Base-by-base conservation (phyloP, 2,329 filamentous ascomycete genomes). In the Remersonia thermophila region DNA sequence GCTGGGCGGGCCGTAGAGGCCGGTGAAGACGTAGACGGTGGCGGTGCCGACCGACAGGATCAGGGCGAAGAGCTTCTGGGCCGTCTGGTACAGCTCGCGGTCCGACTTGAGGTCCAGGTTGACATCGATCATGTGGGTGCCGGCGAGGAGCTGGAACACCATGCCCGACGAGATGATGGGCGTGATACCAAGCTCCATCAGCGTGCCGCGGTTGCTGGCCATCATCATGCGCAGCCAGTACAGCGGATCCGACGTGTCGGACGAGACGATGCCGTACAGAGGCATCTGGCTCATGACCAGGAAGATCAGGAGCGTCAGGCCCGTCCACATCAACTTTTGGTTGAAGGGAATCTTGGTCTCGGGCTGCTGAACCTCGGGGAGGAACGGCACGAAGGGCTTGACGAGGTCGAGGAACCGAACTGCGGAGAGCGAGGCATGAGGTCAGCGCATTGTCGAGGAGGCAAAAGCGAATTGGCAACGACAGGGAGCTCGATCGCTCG, bases 181-280 rank as follows among this genome's bases (percentile, higher is more conserved):
- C 16, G 91, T 94, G 54, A 96, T 91, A 70, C 87, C 86, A 68
- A 94, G 59, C 59, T 94, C 87, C 87, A 94, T 94, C 61, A 94
- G 62, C 17, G 87, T 94, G 63, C 87, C 87, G 57, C 87, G 79
- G 64, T 98, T 98, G 81, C 85, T 94, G 58, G 91, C 91, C 76
- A 96, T 78, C 79, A 98, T 95, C 89, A 98, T 96, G 65, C 91
- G 83, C 57, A 98, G 75, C 91, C 91, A 98, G 77, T 98, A 98
- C 55, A 98, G 73, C 52, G 91, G 93, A 68, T 98, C 93, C 44
- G 91, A 96, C 54, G 86, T 95, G 66, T 91, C 83, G 55, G 91
- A 98, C 38, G 91, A 98, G 58, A 98, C 93, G 64, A 98, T 98
- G 66, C 91, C 91, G 68, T 98, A 98, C 45, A 91, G 69, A 48